phyloP scores from a whole-genome alignment of 345 rosid species.

The Populus tremula region DNA sequence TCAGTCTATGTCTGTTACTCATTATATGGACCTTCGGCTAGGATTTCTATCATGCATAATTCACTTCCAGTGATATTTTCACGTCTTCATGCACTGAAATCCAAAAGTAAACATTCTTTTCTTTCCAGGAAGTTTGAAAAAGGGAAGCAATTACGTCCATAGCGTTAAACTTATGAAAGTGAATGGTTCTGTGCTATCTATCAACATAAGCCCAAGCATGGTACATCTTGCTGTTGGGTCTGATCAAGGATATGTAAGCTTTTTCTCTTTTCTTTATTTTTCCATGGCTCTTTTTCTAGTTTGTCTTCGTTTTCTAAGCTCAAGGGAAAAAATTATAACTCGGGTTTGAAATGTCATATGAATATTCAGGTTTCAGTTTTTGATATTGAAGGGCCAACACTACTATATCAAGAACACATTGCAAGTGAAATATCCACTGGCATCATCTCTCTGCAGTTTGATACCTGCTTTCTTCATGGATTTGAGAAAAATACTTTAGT shows the following conservation, averaged over 20 bases:
- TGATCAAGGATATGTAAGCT: constrained; percentile 83
- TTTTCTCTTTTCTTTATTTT: background rate
- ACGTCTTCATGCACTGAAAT: background rate
- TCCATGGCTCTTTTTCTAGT: background rate
- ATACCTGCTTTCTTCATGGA: constrained; percentile 61
- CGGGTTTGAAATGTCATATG: background rate
- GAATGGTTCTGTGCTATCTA: constrained; percentile 61
- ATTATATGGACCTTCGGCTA: background rate
- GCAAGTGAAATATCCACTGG: constrained; percentile 65
- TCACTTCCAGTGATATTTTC: background rate
- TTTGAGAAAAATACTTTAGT: constrained; percentile 77
- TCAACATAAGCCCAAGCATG: constrained; percentile 47
- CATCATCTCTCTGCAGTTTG: constrained; percentile 61
- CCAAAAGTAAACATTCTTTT: background rate
- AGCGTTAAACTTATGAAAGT: constrained; percentile 61
- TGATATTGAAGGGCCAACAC: constrained; percentile 53
- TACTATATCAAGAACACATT: constrained; percentile 55
- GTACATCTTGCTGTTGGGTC: constrained; percentile 72
- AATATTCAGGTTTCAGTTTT: constrained; percentile 59
- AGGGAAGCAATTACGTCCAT: constrained; percentile 64
- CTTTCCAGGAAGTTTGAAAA: constrained; percentile 58
- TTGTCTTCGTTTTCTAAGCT: background rate
- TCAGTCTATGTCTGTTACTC: background rate
- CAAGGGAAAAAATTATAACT: background rate
- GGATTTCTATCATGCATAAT: background rate